A percentile compares a stretch with the other conserved stretches of the same genome.
Evolutionary conservation across 2,329 filamentous ascomycete species (phyloP).

Genomic region (Ramularia endophylla): DNA sequence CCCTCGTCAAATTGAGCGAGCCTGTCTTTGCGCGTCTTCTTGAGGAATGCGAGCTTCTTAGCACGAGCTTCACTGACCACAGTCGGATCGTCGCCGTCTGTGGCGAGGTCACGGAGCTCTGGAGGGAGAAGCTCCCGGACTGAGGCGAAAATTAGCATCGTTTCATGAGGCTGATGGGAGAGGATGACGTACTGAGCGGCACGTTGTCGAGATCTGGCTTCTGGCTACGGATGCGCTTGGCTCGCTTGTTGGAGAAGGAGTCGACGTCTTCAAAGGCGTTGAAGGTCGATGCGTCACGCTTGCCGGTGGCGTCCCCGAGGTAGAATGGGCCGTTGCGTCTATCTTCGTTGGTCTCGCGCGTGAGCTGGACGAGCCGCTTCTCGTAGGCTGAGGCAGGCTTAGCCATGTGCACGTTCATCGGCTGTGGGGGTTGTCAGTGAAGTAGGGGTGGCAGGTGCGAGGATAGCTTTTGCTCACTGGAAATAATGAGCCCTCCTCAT

Average conservation of each 20-base stretch:
- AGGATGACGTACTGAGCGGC: conserved; percentile 11
- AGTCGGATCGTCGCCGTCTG: conserved; percentile 10
- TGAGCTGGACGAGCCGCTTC: conserved; percentile 8
- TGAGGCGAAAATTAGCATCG: conserved; percentile 16
- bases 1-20: conserved; percentile 21
- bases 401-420: conserved; percentile 7
- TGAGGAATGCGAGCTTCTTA: conserved; percentile 18
- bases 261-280: conserved; percentile 49
- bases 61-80: conserved; percentile 10
- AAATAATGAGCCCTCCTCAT: conserved; percentile 15
- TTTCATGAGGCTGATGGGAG: not conserved
- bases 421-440: no score
- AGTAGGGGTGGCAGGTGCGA: not conserved
- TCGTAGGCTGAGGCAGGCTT: conserved; percentile 12
- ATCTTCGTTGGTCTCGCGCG: conserved; percentile 10
- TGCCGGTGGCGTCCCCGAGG: conserved; percentile 31
- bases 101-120: conserved; percentile 42
- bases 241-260: conserved; percentile 34
- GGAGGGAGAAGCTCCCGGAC: conserved; percentile 46
- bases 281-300: conserved; percentile 50
- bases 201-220: conserved; percentile 43
- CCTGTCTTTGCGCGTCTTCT: conserved; percentile 21
- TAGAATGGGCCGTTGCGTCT: conserved; percentile 19
- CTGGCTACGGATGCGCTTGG: conserved; percentile 28
- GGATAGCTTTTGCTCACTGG: conserved; percentile 16